These are phyloP conservation scores for Pseudovirgaria hyperparasitica DNA, from an alignment of 2,329 filamentous ascomycete species.

Conservation along the genomic window DNA sequence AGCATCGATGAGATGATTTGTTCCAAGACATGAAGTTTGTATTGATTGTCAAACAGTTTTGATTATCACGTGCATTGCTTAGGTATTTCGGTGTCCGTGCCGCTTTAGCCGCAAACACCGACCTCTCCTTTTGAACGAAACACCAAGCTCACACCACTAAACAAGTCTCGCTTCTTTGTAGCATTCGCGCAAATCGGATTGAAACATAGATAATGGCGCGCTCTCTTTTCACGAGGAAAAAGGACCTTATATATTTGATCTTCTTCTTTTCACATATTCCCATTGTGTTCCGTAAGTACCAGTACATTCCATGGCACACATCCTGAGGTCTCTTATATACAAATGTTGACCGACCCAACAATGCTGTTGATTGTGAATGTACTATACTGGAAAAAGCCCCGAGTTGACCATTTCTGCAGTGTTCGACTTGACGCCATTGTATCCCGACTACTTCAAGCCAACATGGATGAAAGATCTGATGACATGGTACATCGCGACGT, in stretches of 20 bases:
- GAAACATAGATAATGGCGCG: too few species aligned
- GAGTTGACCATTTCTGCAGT: constrained; percentile 25
- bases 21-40: too few species aligned
- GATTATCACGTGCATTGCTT: too few species aligned
- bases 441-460: constrained; percentile 39
- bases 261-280: constrained; percentile 52
- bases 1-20: too few species aligned
- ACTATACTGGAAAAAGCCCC: constrained; percentile 1
- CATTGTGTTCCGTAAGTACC: constrained; percentile 43
- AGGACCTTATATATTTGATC: constrained; percentile 37
- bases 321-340: constrained; percentile 4
- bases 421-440: constrained; percentile 48
- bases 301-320: constrained; percentile 4
- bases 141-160: too few species aligned
- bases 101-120: too few species aligned
- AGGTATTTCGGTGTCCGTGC: too few species aligned
- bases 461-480: constrained; percentile 37
- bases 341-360: constrained; percentile 3
- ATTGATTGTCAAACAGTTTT: too few species aligned
- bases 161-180: too few species aligned
- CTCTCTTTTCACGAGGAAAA: constrained; percentile 25
- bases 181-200: too few species aligned
- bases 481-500: constrained; percentile 46
- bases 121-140: too few species aligned
- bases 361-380: neutral